Percentiles rank a stretch among this genome's conserved stretches.
phyloP scores from a whole-genome alignment of 1,284 basidiomycete species.

The Naganishia albida region DNA sequence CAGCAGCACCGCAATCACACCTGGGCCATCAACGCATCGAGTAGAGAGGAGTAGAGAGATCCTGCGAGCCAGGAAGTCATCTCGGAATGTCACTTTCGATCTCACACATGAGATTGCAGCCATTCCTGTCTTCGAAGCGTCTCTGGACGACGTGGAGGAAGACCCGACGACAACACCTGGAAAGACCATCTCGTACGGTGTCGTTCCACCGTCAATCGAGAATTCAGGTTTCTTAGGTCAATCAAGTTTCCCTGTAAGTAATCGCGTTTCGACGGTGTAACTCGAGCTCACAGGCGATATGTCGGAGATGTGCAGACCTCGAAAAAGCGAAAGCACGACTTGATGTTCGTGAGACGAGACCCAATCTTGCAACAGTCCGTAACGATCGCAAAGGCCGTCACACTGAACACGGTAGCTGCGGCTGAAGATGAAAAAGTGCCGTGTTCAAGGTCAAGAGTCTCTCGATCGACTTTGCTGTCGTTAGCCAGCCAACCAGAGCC shows the following conservation, averaged over 20 bases:
- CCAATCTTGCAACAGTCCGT: not conserved
- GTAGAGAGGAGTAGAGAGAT: not conserved
- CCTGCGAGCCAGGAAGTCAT: slow-evolving; percentile 1
- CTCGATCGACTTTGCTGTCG: not conserved
- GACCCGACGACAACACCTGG: too few relatives aligned
- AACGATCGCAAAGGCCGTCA: not conserved
- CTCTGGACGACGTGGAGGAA: not conserved
- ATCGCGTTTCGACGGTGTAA: too few relatives aligned
- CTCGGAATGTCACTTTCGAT: slow-evolving; percentile 12
- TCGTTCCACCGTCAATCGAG: too few relatives aligned
- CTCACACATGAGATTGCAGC: slow-evolving; percentile 6
- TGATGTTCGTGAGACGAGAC: not conserved
- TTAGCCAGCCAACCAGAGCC: not conserved
- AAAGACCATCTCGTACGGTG: too few relatives aligned
- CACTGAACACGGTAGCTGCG: too few relatives aligned
- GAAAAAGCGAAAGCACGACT: slow-evolving; percentile 2
- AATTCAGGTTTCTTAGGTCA: too few relatives aligned
- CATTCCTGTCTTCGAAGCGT: not conserved
- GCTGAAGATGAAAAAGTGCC: too few relatives aligned
- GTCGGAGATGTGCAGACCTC: not conserved
- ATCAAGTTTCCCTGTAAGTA: too few relatives aligned
- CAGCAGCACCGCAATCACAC: not conserved
- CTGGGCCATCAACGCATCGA: not conserved
- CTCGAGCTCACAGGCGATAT: too few relatives aligned
- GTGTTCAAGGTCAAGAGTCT: not conserved